Base-by-base conservation (phyloP, 768 basidiomycete genomes). In the Phlebiopsis flavidoalba region DNA sequence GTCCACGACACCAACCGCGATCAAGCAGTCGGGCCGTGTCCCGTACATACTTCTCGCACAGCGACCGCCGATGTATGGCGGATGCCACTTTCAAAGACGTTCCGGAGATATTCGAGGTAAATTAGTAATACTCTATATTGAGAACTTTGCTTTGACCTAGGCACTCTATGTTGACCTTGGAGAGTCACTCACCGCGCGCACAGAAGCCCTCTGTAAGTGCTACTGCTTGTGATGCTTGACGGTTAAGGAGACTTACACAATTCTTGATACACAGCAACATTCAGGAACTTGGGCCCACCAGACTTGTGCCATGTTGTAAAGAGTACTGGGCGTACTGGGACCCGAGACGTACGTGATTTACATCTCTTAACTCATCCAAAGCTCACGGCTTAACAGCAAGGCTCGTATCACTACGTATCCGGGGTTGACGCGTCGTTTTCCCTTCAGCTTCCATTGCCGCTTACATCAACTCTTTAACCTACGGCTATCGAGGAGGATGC, bases 401-500 rank as follows among this genome's bases (percentile, higher is more conserved):
- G 94, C 43, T 98, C 96, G 37, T 98, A 98, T 72, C 97, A 99
- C 75, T 98, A 93, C 67, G 84, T 97, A 60, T 99, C 97, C 0
- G 96, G 97, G n/a, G 93, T 99, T 56, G 97, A 99, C 73, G 94
- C 96, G 1, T 98, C 95, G 17, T 97, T n/a, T n/a, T n/a, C n/a
- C n/a, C 96, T 6, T 98, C 95, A 19, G 97, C 97, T 3, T 96
- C 95, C 0, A 82, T 99, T 31, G 97, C 97, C 5, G 96, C 97
- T 11, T 99, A 99, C 75, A 91, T 98, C 74, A 98, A 99, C 77
- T 97, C 95, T 22, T 80, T 98, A n/a, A 96, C 93, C 6, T 98
- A 98, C 70, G n/a, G 84, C 89, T 17, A 87, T 98, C 63, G 97
- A 98, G 69, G 95, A 95, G 64, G 86, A 81, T 58, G 83, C 87